Evolutionary conservation across 2,329 filamentous ascomycete species (phyloP), one percentile per base, ranked within the genome.

Genomic region (Rhynchosporium graminicola): DNA sequence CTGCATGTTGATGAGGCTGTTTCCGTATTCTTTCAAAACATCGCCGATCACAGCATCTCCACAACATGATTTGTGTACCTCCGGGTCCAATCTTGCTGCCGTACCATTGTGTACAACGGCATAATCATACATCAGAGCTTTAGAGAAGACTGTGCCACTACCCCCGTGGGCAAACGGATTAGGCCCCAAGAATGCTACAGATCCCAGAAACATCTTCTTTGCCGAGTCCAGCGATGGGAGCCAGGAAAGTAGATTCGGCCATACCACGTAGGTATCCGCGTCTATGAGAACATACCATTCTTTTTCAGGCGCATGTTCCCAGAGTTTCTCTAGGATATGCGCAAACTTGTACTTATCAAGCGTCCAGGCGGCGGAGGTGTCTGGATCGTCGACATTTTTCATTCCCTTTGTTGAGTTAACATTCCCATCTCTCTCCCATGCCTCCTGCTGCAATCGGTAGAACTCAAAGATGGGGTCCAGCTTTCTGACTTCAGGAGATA

Each of bases 341-440:
- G 84, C 75, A 69, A 83, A 84, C 73, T 87, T 86, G 76, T 85
- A 87, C 74, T 84, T 85, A 75, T 87, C 84, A 40, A 86, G 73
- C 9, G 75, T 77, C 83, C 83, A 86, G 1, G 77, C 77, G 28
- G 79, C 75, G 64, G 68, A 64, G 61, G 75, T 60, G 61, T 71
- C 73, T 5, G 70, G 64, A 40, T 69, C 70, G 46, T 76, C 74
- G 20, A 57, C 60, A 38, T 55, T 50, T 52, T 59, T 65, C 15
- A 52, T 45, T 9, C 43, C 60, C 52, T 42, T 55, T 3, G 65
- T 55, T 13, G 71, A 75, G 65, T 77, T 78, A 63, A 81, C 80
- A 43, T 79, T 76, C 67, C 78, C 77, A 56, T 80, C 78, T 9
- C 40, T 56, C 33, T 79, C 75, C 55, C 78, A 77, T 48, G 81